These are phyloP conservation scores for Alternaria triticimaculans DNA, from an alignment of 2,329 filamentous ascomycete species.

Conservation along the genomic window DNA sequence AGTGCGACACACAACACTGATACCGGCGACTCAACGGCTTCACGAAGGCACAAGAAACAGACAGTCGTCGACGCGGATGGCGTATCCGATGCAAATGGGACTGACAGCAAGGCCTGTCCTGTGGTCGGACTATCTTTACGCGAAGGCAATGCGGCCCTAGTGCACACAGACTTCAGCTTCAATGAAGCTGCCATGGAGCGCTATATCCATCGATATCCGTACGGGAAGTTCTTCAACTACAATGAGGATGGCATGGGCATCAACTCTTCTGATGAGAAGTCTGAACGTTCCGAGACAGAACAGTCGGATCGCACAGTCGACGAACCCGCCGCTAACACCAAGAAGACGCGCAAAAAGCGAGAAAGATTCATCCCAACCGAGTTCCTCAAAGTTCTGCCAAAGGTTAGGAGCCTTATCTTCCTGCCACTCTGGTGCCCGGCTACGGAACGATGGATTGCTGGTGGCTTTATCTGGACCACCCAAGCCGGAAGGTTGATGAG, in stretches of 20 bases:
- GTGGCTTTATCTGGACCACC: slow-evolving; percentile 44
- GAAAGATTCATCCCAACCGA: slow-evolving; percentile 43
- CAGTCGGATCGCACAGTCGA: slow-evolving; percentile 33
- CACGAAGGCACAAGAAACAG: slow-evolving; percentile 24
- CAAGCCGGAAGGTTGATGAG: slow-evolving; percentile 39
- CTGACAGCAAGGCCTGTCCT: slow-evolving; percentile 33
- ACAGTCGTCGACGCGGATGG: slow-evolving; percentile 6
- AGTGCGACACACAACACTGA: slow-evolving; percentile 40
- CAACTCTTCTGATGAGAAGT: slow-evolving; percentile 42
- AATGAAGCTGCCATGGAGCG: slow-evolving; percentile 43
- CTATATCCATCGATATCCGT: slow-evolving; percentile 42
- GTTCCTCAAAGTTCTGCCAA: slow-evolving; percentile 41
- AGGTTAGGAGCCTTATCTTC: slow-evolving; percentile 45
- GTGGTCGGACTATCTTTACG: slow-evolving; percentile 33
- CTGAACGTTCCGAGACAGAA: slow-evolving; percentile 37
- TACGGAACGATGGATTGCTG: slow-evolving; percentile 42
- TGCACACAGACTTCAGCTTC: slow-evolving; percentile 39
- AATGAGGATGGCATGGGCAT: slow-evolving; percentile 41
- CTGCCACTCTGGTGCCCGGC: slow-evolving; percentile 47
- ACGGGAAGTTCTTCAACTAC: slow-evolving; percentile 47
- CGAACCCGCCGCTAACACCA: slow-evolving; percentile 11
- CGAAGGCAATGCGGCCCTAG: slow-evolving; percentile 21
- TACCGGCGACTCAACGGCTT: slow-evolving; percentile 33
- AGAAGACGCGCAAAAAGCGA: slow-evolving; percentile 28
- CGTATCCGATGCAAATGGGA: slow-evolving; percentile 3